Base-by-base conservation (phyloP, 177 flowering plant species). In the Vitis hybrid region DNA sequence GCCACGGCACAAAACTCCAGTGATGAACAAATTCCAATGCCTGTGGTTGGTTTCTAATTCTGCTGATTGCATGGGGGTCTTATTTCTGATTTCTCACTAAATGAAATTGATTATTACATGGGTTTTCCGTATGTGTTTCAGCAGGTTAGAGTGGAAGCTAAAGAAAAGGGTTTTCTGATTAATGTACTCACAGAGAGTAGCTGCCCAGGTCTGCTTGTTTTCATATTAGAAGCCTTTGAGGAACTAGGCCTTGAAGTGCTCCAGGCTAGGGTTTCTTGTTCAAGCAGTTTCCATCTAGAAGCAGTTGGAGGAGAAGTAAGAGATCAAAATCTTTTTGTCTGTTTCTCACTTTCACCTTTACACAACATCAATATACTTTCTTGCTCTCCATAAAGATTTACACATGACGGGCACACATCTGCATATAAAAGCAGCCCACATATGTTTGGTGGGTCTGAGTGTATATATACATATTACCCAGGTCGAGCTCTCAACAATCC, bases 261-360 rank as follows among this genome's bases (percentile, higher is more conserved):
- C 14, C 55, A 78, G 15, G 81, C 74, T 69, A 75, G 78, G 75
- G 76, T 75, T 74, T 75, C 81, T 55, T 75, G 75, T 62, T 27
- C 78, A 13, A 70, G 61, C 14, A 50, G 19, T 49, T 78, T 78
- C 32, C 73, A 49, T 32, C 56, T 78, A 6, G 71, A 78, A 72
- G 81, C 81, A 2, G 14, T 78, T 52, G 81, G 70, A 59, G 67
- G 21, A 54, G 30, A 56, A 56, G 80, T 70, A 60, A 56, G 64
- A 12, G 32, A 27, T 40, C 46, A 27, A 0, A 27, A 27, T 27
- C 30, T 27, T 27, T 27, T 27, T 27, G 46, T 40, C 8, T 40
- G 46, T 40, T 40, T 24, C 27, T 24, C 27, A 24, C 27, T 24
- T 24, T 40, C 46, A 40, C 46, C 46, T 40, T 40, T 40, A 40